Percentiles rank a stretch among this genome's conserved stretches.
These are phyloP conservation scores for Tetracentron sinense DNA, from an alignment of 164 flowering plant species.

Conservation along the genomic window DNA sequence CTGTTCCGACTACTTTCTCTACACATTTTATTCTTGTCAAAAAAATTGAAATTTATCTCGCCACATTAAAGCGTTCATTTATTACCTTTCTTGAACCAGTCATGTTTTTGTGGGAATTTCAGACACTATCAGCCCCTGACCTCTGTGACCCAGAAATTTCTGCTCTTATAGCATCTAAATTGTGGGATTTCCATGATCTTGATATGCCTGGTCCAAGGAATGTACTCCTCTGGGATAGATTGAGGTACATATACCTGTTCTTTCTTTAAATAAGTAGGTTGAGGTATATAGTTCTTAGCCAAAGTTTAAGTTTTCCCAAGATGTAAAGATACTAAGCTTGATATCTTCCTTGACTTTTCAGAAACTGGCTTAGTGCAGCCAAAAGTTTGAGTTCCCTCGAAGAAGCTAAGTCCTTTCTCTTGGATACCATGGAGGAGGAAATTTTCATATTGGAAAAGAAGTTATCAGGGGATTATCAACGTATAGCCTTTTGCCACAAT, in stretches of 20 bases:
- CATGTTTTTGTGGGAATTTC: slow-evolving; percentile 15
- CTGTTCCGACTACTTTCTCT: too few species aligned
- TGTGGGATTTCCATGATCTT: slow-evolving; percentile 81
- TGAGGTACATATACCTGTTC: slow-evolving; percentile 42
- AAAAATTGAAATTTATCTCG: too few species aligned
- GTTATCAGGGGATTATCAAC: slow-evolving; percentile 34
- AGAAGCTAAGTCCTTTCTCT: slow-evolving; percentile 40
- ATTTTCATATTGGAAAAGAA: slow-evolving; percentile 44
- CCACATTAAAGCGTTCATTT: too few species aligned
- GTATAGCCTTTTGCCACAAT: slow-evolving; percentile 86
- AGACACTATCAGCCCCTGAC: slow-evolving; percentile 89
- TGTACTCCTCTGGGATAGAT: slow-evolving; percentile 59
- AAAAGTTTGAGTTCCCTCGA: slow-evolving; percentile 39
- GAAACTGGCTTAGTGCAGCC: slow-evolving; percentile 67
- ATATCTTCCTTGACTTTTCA: slow-evolving; percentile 18
- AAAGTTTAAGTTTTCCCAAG: neutral
- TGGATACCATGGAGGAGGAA: slow-evolving; percentile 57
- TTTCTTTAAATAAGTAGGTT: too few species aligned
- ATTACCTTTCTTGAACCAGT: neutral
- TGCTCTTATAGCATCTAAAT: slow-evolving; percentile 60
- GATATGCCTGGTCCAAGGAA: slow-evolving; percentile 65
- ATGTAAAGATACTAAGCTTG: neutral
- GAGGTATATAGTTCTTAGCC: too few species aligned
- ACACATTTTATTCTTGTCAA: too few species aligned
- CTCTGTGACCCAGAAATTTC: slow-evolving; percentile 74